Conservation (phyloP, 1,284 basidiomycete genomes). For the Phlebopus sp. region DNA sequence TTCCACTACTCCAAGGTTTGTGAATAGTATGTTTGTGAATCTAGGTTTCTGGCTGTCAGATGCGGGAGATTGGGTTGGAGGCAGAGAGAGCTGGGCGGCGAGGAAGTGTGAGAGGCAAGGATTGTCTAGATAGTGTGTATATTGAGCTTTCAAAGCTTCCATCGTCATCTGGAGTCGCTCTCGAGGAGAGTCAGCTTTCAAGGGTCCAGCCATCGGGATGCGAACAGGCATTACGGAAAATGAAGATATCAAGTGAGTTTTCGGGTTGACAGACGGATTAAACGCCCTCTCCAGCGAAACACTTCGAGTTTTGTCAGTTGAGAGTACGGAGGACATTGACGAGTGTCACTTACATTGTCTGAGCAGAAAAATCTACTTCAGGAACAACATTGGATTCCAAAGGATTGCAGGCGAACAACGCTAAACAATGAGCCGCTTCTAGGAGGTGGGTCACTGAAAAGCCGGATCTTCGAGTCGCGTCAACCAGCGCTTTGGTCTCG, state of each 20-base stretch:
- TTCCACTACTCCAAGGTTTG: not conserved
- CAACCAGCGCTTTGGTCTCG: constrained; percentile 7
- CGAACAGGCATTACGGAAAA: constrained; percentile 9
- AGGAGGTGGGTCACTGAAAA: constrained; percentile 1
- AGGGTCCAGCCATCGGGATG: constrained; percentile 6
- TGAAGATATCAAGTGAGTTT: constrained; percentile 10
- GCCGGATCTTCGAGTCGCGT: not conserved
- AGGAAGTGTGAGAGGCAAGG: constrained; percentile 26
- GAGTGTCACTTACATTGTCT: constrained; percentile 4
- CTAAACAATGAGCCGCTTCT: constrained; percentile 7
- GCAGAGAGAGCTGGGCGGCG: constrained; percentile 13
- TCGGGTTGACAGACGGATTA: not conserved
- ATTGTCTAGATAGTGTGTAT: not conserved
- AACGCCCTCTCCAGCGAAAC: constrained; percentile 7
- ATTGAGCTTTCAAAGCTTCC: constrained; percentile 3
- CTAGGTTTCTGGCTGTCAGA: no score
- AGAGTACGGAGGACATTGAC: not conserved
- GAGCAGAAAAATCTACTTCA: constrained; percentile 1
- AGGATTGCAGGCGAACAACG: not conserved
- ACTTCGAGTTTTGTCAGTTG: not conserved
- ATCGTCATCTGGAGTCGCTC: constrained; percentile 2
- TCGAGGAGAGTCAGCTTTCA: not conserved
- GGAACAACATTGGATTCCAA: not conserved
- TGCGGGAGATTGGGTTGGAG: not conserved
- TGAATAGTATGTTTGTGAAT: not conserved